phyloP scores from a whole-genome alignment of 345 rosid species.

The Sonneratia caseolaris region DNA sequence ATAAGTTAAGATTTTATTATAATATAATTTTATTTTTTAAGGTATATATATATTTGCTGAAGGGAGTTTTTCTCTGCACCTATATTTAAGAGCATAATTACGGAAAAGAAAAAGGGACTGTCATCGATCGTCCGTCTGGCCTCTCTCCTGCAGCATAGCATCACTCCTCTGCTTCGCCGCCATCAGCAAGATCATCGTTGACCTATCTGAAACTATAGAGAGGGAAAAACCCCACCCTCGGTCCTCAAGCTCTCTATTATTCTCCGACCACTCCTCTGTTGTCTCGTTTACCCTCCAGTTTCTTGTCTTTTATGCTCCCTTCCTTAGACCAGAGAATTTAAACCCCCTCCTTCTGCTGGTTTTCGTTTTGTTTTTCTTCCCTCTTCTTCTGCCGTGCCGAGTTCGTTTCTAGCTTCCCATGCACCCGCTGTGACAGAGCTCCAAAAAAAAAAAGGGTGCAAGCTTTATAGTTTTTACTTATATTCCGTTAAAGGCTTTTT shows the following conservation, averaged over 20 bases:
- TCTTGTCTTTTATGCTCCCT: too few species aligned
- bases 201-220: neutral
- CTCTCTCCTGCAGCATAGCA: too few species aligned
- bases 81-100: too few species aligned
- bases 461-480: neutral
- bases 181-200: neutral
- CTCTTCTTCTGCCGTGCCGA: constrained; percentile 1
- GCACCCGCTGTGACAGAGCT: neutral
- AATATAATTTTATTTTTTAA: too few species aligned
- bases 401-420: neutral
- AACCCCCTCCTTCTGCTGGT: neutral
- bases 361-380: neutral
- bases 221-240: neutral
- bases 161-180: constrained; percentile 2
- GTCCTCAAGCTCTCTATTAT: neutral
- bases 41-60: too few species aligned
- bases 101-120: too few species aligned
- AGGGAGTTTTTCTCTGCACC: too few species aligned
- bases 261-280: neutral
- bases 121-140: too few species aligned
- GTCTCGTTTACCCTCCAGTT: too few species aligned
- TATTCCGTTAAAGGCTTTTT: neutral
- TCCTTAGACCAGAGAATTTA: too few species aligned
- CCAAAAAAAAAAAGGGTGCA: neutral
- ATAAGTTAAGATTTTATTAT: too few species aligned